A percentile compares a stretch with the other conserved stretches of the same genome.
Conservation (phyloP, 352 stramenopile genomes). For the Phytophthora rubi region DNA sequence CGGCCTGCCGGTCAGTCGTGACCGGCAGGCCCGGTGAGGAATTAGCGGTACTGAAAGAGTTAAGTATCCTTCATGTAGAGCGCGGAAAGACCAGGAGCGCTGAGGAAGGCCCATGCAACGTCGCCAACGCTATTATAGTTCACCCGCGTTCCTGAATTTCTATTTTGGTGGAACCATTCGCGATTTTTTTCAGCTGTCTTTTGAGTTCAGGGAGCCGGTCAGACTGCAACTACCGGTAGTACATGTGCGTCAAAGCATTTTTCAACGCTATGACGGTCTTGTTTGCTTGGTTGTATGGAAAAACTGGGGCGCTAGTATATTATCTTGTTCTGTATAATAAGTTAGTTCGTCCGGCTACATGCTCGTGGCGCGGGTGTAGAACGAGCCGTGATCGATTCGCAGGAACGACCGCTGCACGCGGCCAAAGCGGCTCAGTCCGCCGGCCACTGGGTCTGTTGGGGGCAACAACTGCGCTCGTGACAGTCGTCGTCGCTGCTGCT, state of each 20-base stretch:
- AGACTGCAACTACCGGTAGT: background rate
- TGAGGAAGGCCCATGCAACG: background rate
- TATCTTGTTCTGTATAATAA: conserved; percentile 40
- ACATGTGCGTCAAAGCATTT: background rate
- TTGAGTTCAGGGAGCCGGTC: conserved; percentile 7
- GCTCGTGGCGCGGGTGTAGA: conserved; percentile 49
- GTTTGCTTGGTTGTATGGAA: background rate
- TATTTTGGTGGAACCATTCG: conserved; percentile 1
- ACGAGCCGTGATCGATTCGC: conserved; percentile 48
- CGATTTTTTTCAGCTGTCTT: background rate
- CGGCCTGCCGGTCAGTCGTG: no score
- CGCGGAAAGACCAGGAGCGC: background rate
- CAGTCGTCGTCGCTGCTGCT: conserved; percentile 33
- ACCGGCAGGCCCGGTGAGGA: no score
- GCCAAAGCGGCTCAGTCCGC: conserved; percentile 38
- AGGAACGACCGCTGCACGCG: conserved; percentile 45
- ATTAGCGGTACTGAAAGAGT: no score
- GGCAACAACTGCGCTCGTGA: conserved; percentile 33
- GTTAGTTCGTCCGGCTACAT: conserved; percentile 40
- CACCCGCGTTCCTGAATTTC: background rate
- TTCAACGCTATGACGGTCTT: background rate
- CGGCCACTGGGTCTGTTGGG: conserved; percentile 23
- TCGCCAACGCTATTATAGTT: background rate
- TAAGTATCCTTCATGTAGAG: no score
- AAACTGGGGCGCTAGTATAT: conserved; percentile 9